Base-by-base conservation (phyloP, 139 green algal genomes). In the Tetraselmis striata region DNA sequence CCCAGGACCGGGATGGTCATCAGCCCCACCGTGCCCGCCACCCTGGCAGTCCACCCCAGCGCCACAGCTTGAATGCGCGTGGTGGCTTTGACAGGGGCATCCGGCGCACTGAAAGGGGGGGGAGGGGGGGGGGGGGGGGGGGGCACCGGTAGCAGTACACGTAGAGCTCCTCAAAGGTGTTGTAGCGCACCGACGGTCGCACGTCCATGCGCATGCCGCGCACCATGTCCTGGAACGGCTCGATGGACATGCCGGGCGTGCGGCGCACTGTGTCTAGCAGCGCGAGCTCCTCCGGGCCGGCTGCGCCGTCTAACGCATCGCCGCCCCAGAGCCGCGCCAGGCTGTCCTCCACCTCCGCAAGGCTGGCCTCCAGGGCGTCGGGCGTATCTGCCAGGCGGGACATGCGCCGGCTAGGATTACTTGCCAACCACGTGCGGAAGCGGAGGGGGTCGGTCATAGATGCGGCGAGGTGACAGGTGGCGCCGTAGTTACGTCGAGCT, bases 151-250 rank as follows among this genome's bases (percentile, higher is more conserved):
- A 77, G 74, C 74, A 77, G 74, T 77, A 77, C 23, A 77, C 5
- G n/a, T 77, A 77, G 26, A 77, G 74, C 23, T 77, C 74, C 23
- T 77, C 74, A 29, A 77, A 77, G 74, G 26, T 77, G 26, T 2
- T 2, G 74, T 77, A 77, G 74, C 74, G 74, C 23, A 77, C 74
- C 2, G 2, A n/a, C 23, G 74, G 74, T 18, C 74, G 74, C 26
- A 77, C 74, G 74, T 77, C 74, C 74, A 77, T 77, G 23, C 74
- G 74, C 74, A 77, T 77, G 5, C 74, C 74, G 74, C 25, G 74
- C 26, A 77, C n/a, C 74, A 77, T 77, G 74, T 77, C 74, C 74
- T 77, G 26, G 74, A 77, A 77, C 26, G 74, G 74, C 26, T 28
- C 23, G 74, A 77, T 28, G 22, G 74, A 11, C 74, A 77, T 28